Evolutionary conservation across 163 green algal genomes (phyloP).

Genomic region (Prototheca wickerhamii): DNA sequence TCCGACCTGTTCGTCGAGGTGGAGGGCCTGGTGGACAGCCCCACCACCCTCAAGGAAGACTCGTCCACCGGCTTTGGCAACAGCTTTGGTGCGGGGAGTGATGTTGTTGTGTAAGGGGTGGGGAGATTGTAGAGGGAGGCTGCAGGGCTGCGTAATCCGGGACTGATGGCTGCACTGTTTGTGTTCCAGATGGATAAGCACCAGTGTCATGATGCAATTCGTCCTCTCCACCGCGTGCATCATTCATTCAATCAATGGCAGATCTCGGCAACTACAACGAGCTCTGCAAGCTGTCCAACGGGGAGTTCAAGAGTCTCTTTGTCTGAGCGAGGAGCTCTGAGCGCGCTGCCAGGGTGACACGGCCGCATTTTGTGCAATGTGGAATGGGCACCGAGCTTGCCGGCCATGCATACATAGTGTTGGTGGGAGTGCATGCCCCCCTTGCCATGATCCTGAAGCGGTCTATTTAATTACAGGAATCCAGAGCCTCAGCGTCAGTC

Average conservation of each 20-base stretch:
- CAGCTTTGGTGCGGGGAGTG: conserved; percentile 29
- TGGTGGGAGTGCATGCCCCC: no score
- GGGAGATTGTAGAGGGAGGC: no score
- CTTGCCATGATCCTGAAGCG: no score
- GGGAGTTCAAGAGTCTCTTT: conserved; percentile 29
- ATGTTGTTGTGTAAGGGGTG: background rate
- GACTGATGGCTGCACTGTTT: background rate
- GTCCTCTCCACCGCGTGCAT: background rate
- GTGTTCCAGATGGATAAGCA: background rate
- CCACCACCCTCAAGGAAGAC: conserved; percentile 26
- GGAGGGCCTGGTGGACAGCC: conserved; percentile 34
- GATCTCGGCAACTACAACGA: conserved; percentile 44
- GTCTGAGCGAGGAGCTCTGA: background rate
- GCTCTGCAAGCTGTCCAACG: conserved; percentile 32
- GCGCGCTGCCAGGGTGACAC: no score
- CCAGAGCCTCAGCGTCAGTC: no score
- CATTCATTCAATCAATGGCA: conserved; percentile 15
- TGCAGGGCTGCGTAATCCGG: background rate
- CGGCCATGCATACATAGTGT: no score
- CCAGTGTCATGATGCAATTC: no score
- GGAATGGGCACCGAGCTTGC: no score
- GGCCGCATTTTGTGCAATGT: no score
- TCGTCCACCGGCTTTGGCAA: conserved; percentile 16
- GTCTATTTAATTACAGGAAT: no score
- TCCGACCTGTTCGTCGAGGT: conserved; percentile 27